Evolutionary conservation across 139 green algal species (phyloP), one percentile per base, ranked within the genome.

Genomic region (Eudorina sp.): DNA sequence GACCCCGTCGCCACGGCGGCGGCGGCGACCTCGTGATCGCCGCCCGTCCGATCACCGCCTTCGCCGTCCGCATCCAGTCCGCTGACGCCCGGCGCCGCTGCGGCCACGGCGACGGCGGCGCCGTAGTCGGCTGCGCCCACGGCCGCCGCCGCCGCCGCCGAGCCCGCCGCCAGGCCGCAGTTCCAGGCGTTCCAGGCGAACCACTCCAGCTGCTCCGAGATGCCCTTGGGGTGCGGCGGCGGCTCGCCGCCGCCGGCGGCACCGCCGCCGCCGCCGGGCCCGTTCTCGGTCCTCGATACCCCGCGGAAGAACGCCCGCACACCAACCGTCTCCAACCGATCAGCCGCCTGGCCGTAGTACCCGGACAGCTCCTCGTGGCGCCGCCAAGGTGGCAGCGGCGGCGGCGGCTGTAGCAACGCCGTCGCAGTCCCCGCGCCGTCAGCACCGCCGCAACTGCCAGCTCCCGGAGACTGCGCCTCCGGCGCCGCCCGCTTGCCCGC

Each of bases 121-220:
- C 34, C 38, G 16, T 31, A 31, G 8, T 16, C 66, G 66, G 66
- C 31, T 27, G 36, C 66, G 3, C 6, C 34, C 3, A 19, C 31
- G 66, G 9, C 11, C 23, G 36, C 40, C 53, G 60, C 58, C 79
- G 53, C 43, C 45, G 62, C 82, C 48, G 66, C 83, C 31, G 48
- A 36, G 2, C 36, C 83, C 68, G 69, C 48, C 38, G 48, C 68
- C 48, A 88, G 83, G 0, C 83, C 83, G 0, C 8, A 25, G 25
- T 88, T 88, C 68, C 66, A 88, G 2, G 83, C 68, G 1, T 48
- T 88, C 68, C 83, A 81, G 0, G 83, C 83, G 45, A 88, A 88
- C 83, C 83, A 88, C 83, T 88, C 83, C 5, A 88, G 48, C 83
- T 78, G 51, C 68, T 88, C 38, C 46, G 58, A 13, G n/a, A 77